Evolutionary conservation across 352 stramenopile genomes (phyloP).

Genomic region (Albugo candida): DNA sequence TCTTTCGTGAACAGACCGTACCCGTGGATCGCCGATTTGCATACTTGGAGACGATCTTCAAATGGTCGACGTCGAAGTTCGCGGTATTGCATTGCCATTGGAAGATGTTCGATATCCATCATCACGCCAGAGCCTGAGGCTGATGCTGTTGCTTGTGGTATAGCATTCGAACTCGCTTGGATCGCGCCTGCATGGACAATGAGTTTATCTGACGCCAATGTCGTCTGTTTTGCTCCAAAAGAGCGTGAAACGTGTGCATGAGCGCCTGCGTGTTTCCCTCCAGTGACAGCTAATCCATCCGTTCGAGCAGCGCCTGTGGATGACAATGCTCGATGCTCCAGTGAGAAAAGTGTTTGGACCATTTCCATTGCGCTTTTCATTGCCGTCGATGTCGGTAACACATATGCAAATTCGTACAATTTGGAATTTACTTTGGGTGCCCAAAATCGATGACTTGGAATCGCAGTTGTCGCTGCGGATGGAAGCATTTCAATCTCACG

Average conservation of each 20-base stretch:
- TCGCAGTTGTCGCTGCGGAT: constrained; percentile 42
- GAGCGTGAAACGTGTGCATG: too few relatives aligned
- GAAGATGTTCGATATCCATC: constrained; percentile 69
- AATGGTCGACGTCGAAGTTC: constrained; percentile 82
- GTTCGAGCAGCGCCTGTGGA: too few relatives aligned
- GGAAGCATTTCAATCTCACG: constrained; percentile 51
- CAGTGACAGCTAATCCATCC: too few relatives aligned
- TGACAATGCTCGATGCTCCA: too few relatives aligned
- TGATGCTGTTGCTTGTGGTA: too few relatives aligned
- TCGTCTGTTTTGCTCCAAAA: too few relatives aligned
- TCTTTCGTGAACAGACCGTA: constrained; percentile 93
- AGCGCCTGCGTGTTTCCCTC: too few relatives aligned
- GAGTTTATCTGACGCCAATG: too few relatives aligned
- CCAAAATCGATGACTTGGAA: constrained; percentile 16
- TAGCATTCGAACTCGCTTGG: too few relatives aligned
- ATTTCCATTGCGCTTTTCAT: too few relatives aligned
- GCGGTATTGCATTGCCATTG: constrained; percentile 81
- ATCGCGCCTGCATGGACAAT: too few relatives aligned
- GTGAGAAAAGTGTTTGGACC: too few relatives aligned
- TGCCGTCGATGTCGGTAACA: constrained; percentile 1
- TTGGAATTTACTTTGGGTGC: constrained; percentile 18
- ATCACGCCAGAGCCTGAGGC: constrained; percentile 8
- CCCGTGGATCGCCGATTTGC: constrained; percentile 89
- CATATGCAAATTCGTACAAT: constrained; percentile 12
- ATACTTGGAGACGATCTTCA: constrained; percentile 78